Conservation (phyloP, 2,329 filamentous ascomycete genomes). For the Trichoderma lentiforme region DNA sequence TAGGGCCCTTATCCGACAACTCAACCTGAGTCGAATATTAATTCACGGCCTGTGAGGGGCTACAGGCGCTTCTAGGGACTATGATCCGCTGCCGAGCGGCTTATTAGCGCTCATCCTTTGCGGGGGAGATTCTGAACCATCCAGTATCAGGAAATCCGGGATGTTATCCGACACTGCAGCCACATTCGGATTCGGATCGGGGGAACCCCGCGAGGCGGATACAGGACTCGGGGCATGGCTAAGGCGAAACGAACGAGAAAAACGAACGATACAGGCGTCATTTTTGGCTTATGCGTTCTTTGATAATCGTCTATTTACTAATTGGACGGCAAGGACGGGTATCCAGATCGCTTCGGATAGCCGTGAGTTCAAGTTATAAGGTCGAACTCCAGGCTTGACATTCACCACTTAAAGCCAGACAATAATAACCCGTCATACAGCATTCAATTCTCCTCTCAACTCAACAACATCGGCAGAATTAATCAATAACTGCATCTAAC, state of each 20-base stretch:
- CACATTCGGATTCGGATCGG: conserved; percentile 10
- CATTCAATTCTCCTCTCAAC: background rate
- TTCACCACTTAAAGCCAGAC: background rate
- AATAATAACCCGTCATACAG: background rate
- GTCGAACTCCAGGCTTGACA: background rate
- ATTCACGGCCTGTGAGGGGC: background rate
- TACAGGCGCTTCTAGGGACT: background rate
- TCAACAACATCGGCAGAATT: background rate
- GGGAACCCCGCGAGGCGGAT: conserved; percentile 9
- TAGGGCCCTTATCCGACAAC: background rate
- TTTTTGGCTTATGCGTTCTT: background rate
- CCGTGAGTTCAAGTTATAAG: background rate
- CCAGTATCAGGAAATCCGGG: background rate
- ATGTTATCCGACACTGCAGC: conserved; percentile 8
- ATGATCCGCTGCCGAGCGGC: background rate
- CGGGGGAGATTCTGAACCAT: background rate
- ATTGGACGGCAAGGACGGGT: background rate
- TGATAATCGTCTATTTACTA: background rate
- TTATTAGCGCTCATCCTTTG: background rate
- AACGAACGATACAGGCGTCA: background rate
- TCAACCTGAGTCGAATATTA: background rate
- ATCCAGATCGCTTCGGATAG: background rate
- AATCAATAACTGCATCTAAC: background rate
- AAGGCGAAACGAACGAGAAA: background rate
- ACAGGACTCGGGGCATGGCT: background rate